Conservation (phyloP, 2,329 filamentous ascomycete genomes). For the Aspergillus uvarum region DNA sequence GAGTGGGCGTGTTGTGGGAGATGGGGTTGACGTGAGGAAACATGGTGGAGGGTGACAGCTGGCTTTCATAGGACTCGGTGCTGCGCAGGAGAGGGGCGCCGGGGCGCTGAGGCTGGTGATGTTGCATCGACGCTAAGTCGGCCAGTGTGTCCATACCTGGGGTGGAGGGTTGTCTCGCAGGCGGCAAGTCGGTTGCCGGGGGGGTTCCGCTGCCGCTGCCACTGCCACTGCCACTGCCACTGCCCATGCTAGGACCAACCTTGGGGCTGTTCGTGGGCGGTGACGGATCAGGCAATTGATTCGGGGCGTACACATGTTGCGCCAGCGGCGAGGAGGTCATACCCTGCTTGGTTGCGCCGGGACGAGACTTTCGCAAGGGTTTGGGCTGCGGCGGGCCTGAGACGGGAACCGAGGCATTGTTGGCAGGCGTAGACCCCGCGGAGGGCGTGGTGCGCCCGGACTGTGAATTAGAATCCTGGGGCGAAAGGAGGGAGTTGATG, state of each 20-base stretch:
- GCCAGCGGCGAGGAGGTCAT: constrained; percentile 45
- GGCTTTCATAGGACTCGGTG: constrained; percentile 44
- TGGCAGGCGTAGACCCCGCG: constrained; percentile 26
- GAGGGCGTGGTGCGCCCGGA: constrained; percentile 35
- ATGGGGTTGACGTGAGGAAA: constrained; percentile 40
- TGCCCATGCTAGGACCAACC: constrained; percentile 25
- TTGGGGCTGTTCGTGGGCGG: constrained; percentile 37
- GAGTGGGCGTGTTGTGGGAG: constrained; percentile 40
- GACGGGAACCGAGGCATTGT: constrained; percentile 25
- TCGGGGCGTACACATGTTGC: constrained; percentile 42
- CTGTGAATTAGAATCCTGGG: constrained; percentile 43
- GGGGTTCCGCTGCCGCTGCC: constrained; percentile 37
- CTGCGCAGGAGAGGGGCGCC: constrained; percentile 40
- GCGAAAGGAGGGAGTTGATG: constrained; percentile 49
- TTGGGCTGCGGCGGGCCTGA: constrained; percentile 36
- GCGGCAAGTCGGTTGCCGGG: constrained; percentile 33
- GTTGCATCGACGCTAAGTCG: constrained; percentile 50
- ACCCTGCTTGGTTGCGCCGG: constrained; percentile 32
- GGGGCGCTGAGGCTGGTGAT: constrained; percentile 44
- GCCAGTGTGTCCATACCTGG: constrained; percentile 52
- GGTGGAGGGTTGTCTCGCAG: constrained; percentile 44
- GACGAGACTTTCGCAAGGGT: constrained; percentile 37
- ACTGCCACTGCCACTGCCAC: constrained; percentile 27
- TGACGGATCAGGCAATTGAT: constrained; percentile 39
- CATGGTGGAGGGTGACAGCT: constrained; percentile 45